Evolutionary conservation across 1,284 basidiomycete genomes (phyloP).

Genomic region (Peniophora sp.): DNA sequence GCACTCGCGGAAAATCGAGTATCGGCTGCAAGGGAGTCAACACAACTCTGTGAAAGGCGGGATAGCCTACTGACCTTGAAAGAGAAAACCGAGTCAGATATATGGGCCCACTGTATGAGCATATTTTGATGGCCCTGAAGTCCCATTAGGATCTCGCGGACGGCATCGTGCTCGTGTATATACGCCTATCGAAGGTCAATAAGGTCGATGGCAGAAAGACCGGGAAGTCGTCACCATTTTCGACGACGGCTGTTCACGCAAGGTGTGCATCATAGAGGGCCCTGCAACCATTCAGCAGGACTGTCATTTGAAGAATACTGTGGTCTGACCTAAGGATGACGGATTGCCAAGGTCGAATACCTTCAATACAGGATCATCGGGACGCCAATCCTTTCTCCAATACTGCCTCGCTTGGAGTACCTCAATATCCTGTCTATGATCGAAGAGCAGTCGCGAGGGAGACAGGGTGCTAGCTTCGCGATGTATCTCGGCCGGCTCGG

Average conservation of each 20-base stretch:
- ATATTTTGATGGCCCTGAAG: constrained; percentile 63
- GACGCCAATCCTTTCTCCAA: constrained; percentile 58
- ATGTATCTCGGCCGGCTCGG: neutral
- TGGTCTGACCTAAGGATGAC: constrained; percentile 65
- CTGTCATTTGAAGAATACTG: no score
- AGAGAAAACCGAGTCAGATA: constrained; percentile 15
- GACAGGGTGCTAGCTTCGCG: neutral
- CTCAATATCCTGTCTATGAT: constrained; percentile 45
- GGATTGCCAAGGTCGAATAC: constrained; percentile 56
- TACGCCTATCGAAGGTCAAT: constrained; percentile 36
- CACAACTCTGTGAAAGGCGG: neutral
- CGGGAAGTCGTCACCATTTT: constrained; percentile 2
- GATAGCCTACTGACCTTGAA: constrained; percentile 17
- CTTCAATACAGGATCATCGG: constrained; percentile 31
- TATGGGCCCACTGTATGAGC: constrained; percentile 38
- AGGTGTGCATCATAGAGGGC: constrained; percentile 33
- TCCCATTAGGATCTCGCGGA: constrained; percentile 66
- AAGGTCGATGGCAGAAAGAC: no score
- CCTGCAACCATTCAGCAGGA: constrained; percentile 24
- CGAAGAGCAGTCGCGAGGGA: constrained; percentile 17
- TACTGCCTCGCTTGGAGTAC: constrained; percentile 55
- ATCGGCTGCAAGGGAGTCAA: constrained; percentile 29
- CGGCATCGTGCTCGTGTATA: constrained; percentile 64
- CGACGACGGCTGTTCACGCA: constrained; percentile 21
- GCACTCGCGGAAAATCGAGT: constrained; percentile 45